Evolutionary conservation across 139 green algal species (phyloP).

Genomic region (Bryopsis sp.): DNA sequence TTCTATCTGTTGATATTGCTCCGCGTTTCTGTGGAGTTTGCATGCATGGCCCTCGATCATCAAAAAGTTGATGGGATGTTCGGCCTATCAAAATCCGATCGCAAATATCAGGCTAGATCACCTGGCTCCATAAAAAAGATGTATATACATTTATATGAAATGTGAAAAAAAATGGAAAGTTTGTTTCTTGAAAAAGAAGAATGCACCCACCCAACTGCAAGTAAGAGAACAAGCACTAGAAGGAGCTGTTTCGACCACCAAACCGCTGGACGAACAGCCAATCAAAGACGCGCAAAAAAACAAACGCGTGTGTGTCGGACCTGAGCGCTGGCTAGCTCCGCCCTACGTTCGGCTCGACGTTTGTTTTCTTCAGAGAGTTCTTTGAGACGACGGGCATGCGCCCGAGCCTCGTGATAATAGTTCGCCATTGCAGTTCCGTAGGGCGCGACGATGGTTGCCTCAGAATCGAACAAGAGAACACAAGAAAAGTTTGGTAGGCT

Average conservation of each 20-base stretch:
- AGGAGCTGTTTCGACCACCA: no score
- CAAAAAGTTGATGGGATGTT: constrained; percentile 54
- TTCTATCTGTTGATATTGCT: constrained; percentile 41
- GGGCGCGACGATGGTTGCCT: no score
- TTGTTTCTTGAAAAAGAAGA: no score
- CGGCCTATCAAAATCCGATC: constrained; percentile 30
- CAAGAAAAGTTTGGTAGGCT: no score
- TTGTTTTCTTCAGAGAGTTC: constrained; percentile 42
- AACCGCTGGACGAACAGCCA: background rate
- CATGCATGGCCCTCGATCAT: constrained; percentile 43
- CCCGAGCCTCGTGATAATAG: constrained; percentile 53
- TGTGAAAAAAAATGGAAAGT: no score
- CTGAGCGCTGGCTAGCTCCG: constrained; percentile 26
- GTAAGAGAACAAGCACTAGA: no score
- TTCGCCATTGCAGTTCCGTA: constrained; percentile 22
- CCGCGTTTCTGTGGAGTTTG: constrained; percentile 34
- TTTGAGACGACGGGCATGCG: constrained; percentile 35
- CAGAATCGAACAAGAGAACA: no score
- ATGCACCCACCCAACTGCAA: no score
- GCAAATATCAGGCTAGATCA: no score
- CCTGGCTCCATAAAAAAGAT: no score
- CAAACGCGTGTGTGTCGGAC: constrained; percentile 9
- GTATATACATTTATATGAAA: no score
- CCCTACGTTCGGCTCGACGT: constrained; percentile 30
- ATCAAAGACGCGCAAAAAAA: background rate